phyloP scores from a whole-genome alignment of 768 basidiomycete genomes.

The Collybia mongolica region DNA sequence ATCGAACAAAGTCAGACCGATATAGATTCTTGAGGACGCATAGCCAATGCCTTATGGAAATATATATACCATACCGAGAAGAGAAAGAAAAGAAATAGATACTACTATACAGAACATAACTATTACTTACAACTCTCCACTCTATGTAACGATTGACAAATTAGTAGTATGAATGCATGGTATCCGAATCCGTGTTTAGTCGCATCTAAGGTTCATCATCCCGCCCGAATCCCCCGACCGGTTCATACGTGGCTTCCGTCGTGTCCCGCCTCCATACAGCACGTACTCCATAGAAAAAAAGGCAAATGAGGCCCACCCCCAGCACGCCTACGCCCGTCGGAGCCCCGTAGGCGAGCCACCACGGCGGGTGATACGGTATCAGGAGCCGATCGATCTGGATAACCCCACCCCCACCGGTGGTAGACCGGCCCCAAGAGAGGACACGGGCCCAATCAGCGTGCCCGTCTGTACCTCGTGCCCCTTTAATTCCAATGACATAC shows the following conservation, averaged over 20 bases:
- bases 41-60: no score
- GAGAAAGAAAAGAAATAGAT: neutral
- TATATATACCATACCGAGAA: neutral
- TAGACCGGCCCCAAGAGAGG: constrained; percentile 74
- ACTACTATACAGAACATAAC: neutral
- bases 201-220: constrained; percentile 42
- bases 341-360: constrained; percentile 78
- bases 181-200: no score
- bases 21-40: no score
- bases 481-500: constrained; percentile 72
- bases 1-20: no score
- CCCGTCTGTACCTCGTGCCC: constrained; percentile 64
- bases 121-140: neutral
- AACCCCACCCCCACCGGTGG: constrained; percentile 79
- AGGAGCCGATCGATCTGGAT: constrained; percentile 84
- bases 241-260: constrained; percentile 88
- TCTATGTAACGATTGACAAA: no score
- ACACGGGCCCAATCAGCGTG: constrained; percentile 64
- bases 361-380: constrained; percentile 81
- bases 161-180: no score
- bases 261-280: constrained; percentile 71
- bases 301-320: constrained; percentile 60
- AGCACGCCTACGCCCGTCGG: constrained; percentile 60
- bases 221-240: constrained; percentile 74
- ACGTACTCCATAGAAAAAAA: constrained; percentile 73